Evolutionary conservation across 2,329 filamentous ascomycete genomes (phyloP), one percentile per base, ranked within the genome.

Genomic region (Xylaria sp.): DNA sequence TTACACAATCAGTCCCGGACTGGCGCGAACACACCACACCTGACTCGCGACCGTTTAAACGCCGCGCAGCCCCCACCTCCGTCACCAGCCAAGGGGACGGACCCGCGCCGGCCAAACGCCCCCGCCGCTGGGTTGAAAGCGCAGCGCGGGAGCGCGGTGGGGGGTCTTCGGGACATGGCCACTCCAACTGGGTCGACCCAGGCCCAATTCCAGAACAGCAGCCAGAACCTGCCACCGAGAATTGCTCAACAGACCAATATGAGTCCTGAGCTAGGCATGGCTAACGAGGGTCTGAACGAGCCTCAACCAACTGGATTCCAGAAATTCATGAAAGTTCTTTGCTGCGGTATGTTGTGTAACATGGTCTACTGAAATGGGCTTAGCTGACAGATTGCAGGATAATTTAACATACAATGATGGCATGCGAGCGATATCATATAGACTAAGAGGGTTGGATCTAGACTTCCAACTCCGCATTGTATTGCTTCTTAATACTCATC

Each of bases 191-290:
- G 92, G 77, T 97, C 94, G 79, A 98, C 94, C 73, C 93, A 97
- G 82, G 95, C 95, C 74, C 95, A 98, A 80, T 98, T 97, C 87
- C 94, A 97, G 85, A 95, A 94, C 87, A 97, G 94, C 84, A 93
- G 92, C 78, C 93, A 94, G 81, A 96, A 97, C 81, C 87, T 97
- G 73, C 88, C 92, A 76, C 85, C 90, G 74, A 85, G 87, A 73
- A 87, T 88, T 78, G 88, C 87, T 70, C 85, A 87, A 70, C 89
- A 90, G 78, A 85, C 86, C 67, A 88, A 86, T 69, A 85, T 89
- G 84, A 87, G 84, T 57, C 84, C 86, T 73, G 87, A 88, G 78
- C 83, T 86, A 73, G 83, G 83, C 78, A 83, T 82, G 80, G 88
- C 82, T 78, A 84, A 80, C 75, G 86, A 85, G 74, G 86, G 87